Conservation (phyloP, 495 filamentous ascomycete genomes). For the Talaromyces wortmannii region DNA sequence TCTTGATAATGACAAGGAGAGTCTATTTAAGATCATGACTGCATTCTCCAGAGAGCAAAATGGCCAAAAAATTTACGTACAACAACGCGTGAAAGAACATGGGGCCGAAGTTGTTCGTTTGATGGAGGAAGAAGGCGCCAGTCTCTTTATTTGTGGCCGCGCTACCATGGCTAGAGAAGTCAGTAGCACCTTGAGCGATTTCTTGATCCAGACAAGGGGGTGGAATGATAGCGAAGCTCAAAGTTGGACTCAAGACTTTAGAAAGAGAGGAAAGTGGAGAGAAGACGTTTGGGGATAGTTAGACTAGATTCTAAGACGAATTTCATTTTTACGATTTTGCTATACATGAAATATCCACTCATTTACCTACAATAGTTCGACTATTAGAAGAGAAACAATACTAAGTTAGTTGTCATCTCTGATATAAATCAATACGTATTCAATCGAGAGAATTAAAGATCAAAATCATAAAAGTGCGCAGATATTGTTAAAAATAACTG, state of each 20-base stretch:
- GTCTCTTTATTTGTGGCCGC: constrained; percentile 30
- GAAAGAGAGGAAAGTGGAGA: background rate
- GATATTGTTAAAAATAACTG: too few species aligned
- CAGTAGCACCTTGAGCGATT: background rate
- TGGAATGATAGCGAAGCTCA: background rate
- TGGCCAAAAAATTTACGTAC: background rate
- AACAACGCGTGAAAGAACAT: background rate
- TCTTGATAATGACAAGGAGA: background rate
- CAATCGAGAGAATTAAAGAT: too few species aligned
- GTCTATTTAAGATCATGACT: constrained; percentile 3
- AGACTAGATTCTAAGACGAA: too few species aligned
- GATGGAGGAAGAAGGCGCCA: constrained; percentile 7
- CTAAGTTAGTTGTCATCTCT: too few species aligned
- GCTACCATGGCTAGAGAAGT: constrained; percentile 32
- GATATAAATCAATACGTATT: too few species aligned
- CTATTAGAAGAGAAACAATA: too few species aligned
- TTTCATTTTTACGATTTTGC: too few species aligned
- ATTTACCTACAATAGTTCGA: too few species aligned
- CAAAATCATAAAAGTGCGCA: too few species aligned
- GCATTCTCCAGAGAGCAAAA: constrained; percentile 8
- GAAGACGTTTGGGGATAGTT: background rate
- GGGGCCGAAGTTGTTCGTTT: background rate
- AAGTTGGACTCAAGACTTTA: background rate
- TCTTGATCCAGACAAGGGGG: background rate
- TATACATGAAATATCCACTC: too few species aligned